Evolutionary conservation across 164 flowering plant genomes (phyloP).

Genomic region (Umbilicus rupestris): DNA sequence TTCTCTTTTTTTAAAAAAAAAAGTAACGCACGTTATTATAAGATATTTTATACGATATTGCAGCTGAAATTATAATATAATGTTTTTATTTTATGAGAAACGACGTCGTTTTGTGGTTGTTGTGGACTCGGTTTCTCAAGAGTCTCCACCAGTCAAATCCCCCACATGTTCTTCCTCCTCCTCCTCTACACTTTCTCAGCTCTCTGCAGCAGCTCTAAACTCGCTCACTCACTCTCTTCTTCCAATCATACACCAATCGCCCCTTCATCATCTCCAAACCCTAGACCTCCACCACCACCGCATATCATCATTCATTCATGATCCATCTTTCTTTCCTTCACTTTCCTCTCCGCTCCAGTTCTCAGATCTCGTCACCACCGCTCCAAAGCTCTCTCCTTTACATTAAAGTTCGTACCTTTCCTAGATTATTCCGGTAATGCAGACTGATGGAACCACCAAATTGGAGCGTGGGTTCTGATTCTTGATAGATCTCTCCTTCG

Average conservation of each 20-base stretch:
- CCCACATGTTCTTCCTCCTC: no score
- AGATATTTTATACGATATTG: no score
- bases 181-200: neutral
- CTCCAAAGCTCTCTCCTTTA: neutral
- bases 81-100: no score
- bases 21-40: no score
- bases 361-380: slow-evolving; percentile 1
- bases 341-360: neutral
- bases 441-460: neutral
- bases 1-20: no score
- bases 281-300: neutral
- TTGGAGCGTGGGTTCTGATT: neutral
- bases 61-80: no score
- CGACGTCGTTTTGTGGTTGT: no score
- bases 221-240: neutral
- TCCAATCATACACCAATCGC: neutral
- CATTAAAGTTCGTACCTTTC: neutral
- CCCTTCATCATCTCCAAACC: neutral
- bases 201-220: neutral
- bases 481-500: neutral
- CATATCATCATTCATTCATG: neutral
- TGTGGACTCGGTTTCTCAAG: neutral
- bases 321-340: neutral
- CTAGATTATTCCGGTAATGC: neutral
- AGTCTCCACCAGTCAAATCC: neutral